A percentile compares a stretch with the other conserved stretches of the same genome.
phyloP scores from a whole-genome alignment of 176 grass and related monocot genomes.

The Miscanthus lutarioriparius region DNA sequence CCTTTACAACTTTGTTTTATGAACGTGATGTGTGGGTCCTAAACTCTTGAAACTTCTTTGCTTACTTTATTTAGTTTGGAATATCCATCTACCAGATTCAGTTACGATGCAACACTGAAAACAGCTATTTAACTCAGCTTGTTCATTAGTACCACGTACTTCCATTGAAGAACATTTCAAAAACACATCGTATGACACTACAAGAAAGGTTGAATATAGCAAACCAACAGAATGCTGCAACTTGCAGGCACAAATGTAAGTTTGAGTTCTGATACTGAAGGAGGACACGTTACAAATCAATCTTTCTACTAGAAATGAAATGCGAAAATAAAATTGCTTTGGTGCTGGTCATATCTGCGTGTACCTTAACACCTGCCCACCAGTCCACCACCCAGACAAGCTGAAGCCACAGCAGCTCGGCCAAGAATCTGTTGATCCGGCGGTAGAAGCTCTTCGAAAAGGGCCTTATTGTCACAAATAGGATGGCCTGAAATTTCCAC shows the following conservation, averaged over 20 bases:
- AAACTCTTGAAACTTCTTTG: neutral
- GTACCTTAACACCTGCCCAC: constrained; percentile 97
- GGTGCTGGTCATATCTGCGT: neutral
- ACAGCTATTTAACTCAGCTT: too few relatives aligned
- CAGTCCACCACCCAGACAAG: constrained; percentile 97
- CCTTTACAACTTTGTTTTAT: neutral
- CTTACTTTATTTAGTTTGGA: neutral
- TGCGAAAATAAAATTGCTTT: neutral
- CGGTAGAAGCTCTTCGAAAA: constrained; percentile 71
- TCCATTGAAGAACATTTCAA: neutral
- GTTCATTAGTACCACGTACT: neutral
- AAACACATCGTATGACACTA: neutral
- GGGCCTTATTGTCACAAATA: constrained; percentile 74
- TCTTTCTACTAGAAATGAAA: neutral
- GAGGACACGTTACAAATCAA: neutral
- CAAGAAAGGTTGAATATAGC: neutral
- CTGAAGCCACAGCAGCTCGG: constrained; percentile 88
- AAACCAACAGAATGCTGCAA: neutral
- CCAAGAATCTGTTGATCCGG: constrained; percentile 65
- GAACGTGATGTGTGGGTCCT: neutral
- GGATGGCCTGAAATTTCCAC: constrained; percentile 43
- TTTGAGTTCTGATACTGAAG: neutral
- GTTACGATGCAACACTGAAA: neutral
- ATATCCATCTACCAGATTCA: neutral
- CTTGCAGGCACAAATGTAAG: neutral